Evolutionary conservation across 1,139 yeast genomes (phyloP).

Genomic region (Arxiozyma telluris): DNA sequence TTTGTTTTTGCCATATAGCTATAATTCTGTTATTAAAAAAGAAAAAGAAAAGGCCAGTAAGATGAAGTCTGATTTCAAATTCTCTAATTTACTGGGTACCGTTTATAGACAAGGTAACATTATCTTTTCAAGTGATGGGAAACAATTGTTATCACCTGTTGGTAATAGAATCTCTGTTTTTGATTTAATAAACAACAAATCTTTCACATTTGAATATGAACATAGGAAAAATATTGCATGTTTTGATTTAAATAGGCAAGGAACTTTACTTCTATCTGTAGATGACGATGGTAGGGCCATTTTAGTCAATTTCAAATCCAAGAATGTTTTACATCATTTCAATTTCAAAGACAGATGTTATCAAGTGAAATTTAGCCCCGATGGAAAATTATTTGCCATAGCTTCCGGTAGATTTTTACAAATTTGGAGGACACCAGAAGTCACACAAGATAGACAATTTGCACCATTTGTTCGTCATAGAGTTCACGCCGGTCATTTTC

Average conservation of each 20-base stretch:
- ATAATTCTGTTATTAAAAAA: too few relatives aligned
- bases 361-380: conserved; percentile 78
- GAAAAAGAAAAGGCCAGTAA: neutral
- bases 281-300: conserved; percentile 93
- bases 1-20: too few relatives aligned
- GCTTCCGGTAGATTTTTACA: conserved; percentile 78
- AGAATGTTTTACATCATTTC: conserved; percentile 90
- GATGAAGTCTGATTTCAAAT: conserved; percentile 54
- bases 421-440: conserved; percentile 88
- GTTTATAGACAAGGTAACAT: conserved; percentile 89
- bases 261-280: conserved; percentile 71
- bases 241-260: conserved; percentile 75
- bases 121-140: conserved; percentile 82
- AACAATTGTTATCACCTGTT: conserved; percentile 76
- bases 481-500: conserved; percentile 87
- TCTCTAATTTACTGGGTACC: conserved; percentile 85
- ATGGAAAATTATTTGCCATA: conserved; percentile 79
- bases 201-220: conserved; percentile 86
- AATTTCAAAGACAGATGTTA: conserved; percentile 75
- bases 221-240: conserved; percentile 78
- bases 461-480: conserved; percentile 92
- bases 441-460: conserved; percentile 70
- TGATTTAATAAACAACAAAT: conserved; percentile 73
- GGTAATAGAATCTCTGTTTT: conserved; percentile 89
- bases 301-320: conserved; percentile 70